Percentiles rank a stretch among this genome's conserved stretches.
These are phyloP conservation scores for Ganoderma leucocontextum DNA, from an alignment of 1,284 basidiomycete genomes.

Conservation along the genomic window DNA sequence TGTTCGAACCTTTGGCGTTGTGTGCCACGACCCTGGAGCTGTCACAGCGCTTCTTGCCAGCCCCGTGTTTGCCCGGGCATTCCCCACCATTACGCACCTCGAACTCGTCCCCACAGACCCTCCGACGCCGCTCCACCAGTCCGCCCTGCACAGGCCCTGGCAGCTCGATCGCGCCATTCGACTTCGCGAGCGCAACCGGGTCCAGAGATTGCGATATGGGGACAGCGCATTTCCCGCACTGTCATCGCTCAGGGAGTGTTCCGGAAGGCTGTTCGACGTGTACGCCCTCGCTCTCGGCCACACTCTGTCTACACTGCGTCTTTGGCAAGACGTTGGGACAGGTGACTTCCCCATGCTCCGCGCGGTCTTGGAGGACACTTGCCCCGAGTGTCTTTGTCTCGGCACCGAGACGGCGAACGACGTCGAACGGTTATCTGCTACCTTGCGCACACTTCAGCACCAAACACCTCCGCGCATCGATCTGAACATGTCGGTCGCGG, in stretches of 20 bases:
- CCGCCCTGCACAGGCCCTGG: background rate
- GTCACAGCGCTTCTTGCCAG: background rate
- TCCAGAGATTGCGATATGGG: background rate
- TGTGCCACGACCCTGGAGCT: background rate
- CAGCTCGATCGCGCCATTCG: background rate
- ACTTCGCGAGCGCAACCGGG: background rate
- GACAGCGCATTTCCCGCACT: too few species aligned
- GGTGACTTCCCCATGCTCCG: background rate
- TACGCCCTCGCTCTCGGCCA: background rate
- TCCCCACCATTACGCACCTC: background rate
- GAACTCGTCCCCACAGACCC: background rate
- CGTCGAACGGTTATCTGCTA: too few species aligned
- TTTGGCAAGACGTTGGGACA: background rate
- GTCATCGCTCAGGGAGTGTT: background rate
- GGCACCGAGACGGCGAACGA: background rate
- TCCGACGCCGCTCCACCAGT: background rate
- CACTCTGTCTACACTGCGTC: background rate
- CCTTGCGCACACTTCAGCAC: too few species aligned
- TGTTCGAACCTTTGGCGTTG: background rate
- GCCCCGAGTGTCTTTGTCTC: background rate
- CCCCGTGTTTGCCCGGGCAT: background rate
- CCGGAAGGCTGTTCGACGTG: background rate
- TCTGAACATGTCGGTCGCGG: too few species aligned
- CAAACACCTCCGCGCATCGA: too few species aligned
- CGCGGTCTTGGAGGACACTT: background rate